These are phyloP conservation scores for Saccharomycopsis javanensis DNA, from an alignment of 805 yeast species.

Conservation along the genomic window DNA sequence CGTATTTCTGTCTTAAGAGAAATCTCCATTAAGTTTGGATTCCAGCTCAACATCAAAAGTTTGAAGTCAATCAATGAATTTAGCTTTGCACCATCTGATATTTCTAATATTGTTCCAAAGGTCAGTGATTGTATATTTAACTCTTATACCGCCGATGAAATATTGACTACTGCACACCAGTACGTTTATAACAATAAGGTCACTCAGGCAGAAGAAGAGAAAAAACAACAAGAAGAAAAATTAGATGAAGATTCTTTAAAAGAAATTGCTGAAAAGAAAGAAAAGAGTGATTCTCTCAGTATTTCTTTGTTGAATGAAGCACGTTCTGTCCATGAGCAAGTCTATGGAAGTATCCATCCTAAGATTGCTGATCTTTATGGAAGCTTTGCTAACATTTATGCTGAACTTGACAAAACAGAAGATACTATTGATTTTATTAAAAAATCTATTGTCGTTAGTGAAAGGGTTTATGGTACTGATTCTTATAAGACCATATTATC, in stretches of 20 bases:
- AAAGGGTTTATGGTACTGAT: slow-evolving; percentile 75
- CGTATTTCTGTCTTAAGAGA: slow-evolving; percentile 44
- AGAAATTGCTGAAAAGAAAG: slow-evolving; percentile 22
- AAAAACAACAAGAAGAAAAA: neutral
- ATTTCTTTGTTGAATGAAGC: slow-evolving; percentile 59
- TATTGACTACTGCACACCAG: slow-evolving; percentile 53
- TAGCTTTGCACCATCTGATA: slow-evolving; percentile 42
- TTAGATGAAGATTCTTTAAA: slow-evolving; percentile 24
- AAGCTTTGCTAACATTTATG: slow-evolving; percentile 55
- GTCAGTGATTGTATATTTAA: slow-evolving; percentile 61
- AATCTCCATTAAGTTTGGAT: slow-evolving; percentile 69
- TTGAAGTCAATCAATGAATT: slow-evolving; percentile 25
- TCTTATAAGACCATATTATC: slow-evolving; percentile 65
- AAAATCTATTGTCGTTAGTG: slow-evolving; percentile 62
- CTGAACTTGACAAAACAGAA: slow-evolving; percentile 43
- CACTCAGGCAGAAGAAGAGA: slow-evolving; percentile 2
- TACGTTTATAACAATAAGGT: slow-evolving; percentile 28
- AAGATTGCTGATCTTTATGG: slow-evolving; percentile 67
- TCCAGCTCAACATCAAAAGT: slow-evolving; percentile 62
- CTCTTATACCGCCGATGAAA: slow-evolving; percentile 63
- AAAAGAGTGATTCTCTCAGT: slow-evolving; percentile 40
- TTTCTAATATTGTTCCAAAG: slow-evolving; percentile 67
- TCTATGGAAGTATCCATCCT: slow-evolving; percentile 71
- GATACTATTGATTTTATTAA: slow-evolving; percentile 60
- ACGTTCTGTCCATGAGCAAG: slow-evolving; percentile 65